Conservation (phyloP, 2,329 filamentous ascomycete species). For the Pseudogymnoascus sp. region DNA sequence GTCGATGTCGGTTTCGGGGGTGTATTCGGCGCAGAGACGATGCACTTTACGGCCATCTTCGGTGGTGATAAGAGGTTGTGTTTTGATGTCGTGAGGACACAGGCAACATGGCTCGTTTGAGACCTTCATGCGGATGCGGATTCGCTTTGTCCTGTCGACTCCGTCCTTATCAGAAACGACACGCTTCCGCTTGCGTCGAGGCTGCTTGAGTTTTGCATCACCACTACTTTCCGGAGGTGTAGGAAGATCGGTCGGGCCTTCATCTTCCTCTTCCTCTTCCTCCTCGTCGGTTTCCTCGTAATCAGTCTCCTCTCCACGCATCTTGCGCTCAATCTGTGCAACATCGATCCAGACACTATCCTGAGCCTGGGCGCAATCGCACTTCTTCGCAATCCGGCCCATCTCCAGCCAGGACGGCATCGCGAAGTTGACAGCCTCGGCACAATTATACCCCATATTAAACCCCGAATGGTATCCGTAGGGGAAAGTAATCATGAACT, state of each 20-base stretch:
- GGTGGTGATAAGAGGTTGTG: slow-evolving; percentile 73
- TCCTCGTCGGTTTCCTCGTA: slow-evolving; percentile 71
- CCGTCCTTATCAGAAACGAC: slow-evolving; percentile 36
- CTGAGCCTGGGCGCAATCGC: slow-evolving; percentile 86
- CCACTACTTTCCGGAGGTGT: slow-evolving; percentile 68
- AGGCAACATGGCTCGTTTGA: slow-evolving; percentile 78
- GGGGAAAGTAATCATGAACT: slow-evolving; percentile 97
- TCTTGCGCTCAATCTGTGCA: slow-evolving; percentile 86
- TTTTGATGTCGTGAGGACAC: slow-evolving; percentile 82
- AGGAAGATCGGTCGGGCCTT: slow-evolving; percentile 58
- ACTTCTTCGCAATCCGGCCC: slow-evolving; percentile 92
- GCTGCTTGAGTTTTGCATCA: slow-evolving; percentile 55
- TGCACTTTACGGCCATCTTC: slow-evolving; percentile 84
- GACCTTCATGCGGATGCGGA: slow-evolving; percentile 61
- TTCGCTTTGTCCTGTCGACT: slow-evolving; percentile 54
- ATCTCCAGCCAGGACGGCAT: slow-evolving; percentile 92
- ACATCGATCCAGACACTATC: slow-evolving; percentile 99
- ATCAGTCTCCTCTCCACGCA: slow-evolving; percentile 81
- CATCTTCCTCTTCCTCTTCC: slow-evolving; percentile 55
- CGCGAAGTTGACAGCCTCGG: slow-evolving; percentile 97
- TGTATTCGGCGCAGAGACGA: slow-evolving; percentile 79
- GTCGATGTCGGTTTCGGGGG: slow-evolving; percentile 84
- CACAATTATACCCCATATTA: slow-evolving; percentile 97
- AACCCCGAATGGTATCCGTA: slow-evolving; percentile 98
- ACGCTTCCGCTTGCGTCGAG: slow-evolving; percentile 60